Evolutionary conservation across 768 basidiomycete genomes (phyloP).

Genomic region (Tremella mesenterica): DNA sequence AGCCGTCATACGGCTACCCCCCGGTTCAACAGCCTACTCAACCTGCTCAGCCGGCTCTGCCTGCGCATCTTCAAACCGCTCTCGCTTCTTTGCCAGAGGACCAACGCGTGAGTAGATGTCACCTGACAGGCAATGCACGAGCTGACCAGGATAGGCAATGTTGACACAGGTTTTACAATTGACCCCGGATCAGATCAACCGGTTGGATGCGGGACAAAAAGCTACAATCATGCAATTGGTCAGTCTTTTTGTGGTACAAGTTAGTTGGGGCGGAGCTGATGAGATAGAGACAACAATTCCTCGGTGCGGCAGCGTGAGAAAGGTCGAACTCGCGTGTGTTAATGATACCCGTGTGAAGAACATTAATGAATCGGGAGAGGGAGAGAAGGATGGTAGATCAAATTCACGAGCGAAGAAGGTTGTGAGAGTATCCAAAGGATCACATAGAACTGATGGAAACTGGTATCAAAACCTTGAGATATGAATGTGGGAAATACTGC

Average conservation of each 20-base stretch:
- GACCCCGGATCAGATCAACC: conserved; percentile 72
- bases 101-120: conserved; percentile 33
- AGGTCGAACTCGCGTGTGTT: too few relatives aligned
- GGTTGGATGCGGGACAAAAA: conserved; percentile 67
- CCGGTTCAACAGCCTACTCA: conserved; percentile 6
- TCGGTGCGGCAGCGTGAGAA: conserved; percentile 20
- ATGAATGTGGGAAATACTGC: too few relatives aligned
- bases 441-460: too few relatives aligned
- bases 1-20: conserved; percentile 19
- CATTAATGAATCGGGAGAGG: too few relatives aligned
- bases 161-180: conserved; percentile 75
- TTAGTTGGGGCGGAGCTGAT: neutral
- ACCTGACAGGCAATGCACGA: conserved; percentile 14
- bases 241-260: conserved; percentile 39
- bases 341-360: too few relatives aligned
- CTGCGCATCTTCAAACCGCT: conserved; percentile 21
- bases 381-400: too few relatives aligned
- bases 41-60: conserved; percentile 12
- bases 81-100: conserved; percentile 36
- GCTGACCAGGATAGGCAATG: conserved; percentile 54
- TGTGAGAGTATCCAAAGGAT: too few relatives aligned
- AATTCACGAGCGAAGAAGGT: too few relatives aligned
- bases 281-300: conserved; percentile 35
- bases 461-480: too few relatives aligned
- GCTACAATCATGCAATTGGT: conserved; percentile 74